A percentile compares a stretch with the other conserved stretches of the same genome.
phyloP scores from a whole-genome alignment of 2,329 filamentous ascomycete genomes.

The Pseudopyrenochaeta lycopersici region DNA sequence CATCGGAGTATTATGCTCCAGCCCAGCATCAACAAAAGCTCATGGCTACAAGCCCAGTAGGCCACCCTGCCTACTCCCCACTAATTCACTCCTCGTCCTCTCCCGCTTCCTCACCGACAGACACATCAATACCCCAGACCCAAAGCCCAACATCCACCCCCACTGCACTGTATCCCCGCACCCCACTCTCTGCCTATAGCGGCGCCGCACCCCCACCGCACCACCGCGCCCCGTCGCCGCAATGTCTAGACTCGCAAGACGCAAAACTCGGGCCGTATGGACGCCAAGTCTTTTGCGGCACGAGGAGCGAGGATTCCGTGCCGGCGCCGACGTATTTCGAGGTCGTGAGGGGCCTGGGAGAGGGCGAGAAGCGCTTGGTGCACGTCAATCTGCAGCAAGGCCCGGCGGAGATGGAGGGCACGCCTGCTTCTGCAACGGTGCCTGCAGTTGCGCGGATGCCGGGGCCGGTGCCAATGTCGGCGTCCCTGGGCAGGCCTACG shows the following conservation, averaged over 20 bases:
- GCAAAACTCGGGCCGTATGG: not conserved
- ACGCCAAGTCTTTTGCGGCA: not conserved
- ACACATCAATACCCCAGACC: not conserved
- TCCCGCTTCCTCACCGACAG: not conserved
- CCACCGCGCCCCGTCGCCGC: not conserved
- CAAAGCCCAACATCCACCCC: not conserved
- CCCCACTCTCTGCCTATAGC: not conserved
- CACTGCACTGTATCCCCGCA: not conserved
- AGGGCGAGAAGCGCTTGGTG: not conserved
- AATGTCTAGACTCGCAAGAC: not conserved
- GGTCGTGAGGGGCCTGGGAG: not conserved
- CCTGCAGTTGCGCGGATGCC: too few relatives aligned
- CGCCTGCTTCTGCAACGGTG: not conserved
- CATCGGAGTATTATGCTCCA: not conserved
- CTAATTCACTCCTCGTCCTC: not conserved
- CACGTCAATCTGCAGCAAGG: slow-evolving; percentile 7
- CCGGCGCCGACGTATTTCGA: not conserved
- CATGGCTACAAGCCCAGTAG: not conserved
- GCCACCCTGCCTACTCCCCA: not conserved
- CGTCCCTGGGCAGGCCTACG: not conserved
- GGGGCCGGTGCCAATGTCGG: not conserved
- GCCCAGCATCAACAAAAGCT: not conserved
- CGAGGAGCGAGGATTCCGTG: not conserved
- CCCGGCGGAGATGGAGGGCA: slow-evolving; percentile 12
- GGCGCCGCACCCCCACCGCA: not conserved